Evolutionary conservation across 163 green algal genomes (phyloP).

Genomic region (Prototheca stagnorum): DNA sequence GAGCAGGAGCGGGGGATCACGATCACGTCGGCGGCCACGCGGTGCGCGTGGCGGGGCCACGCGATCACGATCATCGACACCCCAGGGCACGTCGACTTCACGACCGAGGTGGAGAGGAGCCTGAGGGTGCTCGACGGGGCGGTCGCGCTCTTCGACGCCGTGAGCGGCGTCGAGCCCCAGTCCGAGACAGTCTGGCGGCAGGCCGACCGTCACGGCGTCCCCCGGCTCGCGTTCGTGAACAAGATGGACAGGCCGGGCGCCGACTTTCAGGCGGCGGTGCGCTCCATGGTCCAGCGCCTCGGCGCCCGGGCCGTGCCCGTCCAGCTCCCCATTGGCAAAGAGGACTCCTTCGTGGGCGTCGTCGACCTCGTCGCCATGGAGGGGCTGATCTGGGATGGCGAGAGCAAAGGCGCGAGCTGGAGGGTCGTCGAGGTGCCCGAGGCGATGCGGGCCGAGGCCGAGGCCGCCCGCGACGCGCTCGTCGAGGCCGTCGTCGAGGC

Average conservation of each 20-base stretch:
- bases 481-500: slow-evolving; percentile 78
- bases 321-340: slow-evolving; percentile 70
- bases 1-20: slow-evolving; percentile 97
- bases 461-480: slow-evolving; percentile 19
- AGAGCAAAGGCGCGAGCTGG: slow-evolving; percentile 85
- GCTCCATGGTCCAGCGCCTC: slow-evolving; percentile 52
- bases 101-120: slow-evolving; percentile 91
- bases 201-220: slow-evolving; percentile 68
- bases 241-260: slow-evolving; percentile 99
- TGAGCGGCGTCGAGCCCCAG: slow-evolving; percentile 96
- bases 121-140: slow-evolving; percentile 94
- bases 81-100: slow-evolving; percentile 91
- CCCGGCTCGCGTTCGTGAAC: slow-evolving; percentile 97
- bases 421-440: slow-evolving; percentile 59
- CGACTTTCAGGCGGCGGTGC: slow-evolving; percentile 75
- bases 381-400: slow-evolving; percentile 74
- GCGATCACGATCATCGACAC: slow-evolving; percentile 99
- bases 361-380: slow-evolving; percentile 95
- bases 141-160: slow-evolving; percentile 87
- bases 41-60: slow-evolving; percentile 85
- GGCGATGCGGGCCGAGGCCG: slow-evolving; percentile 59
- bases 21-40: slow-evolving; percentile 96
- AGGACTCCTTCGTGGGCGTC: slow-evolving; percentile 40
- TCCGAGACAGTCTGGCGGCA: slow-evolving; percentile 94
- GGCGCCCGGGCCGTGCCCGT: slow-evolving; percentile 70